These are phyloP conservation scores for Tagetes erecta DNA, from an alignment of 129 eudicot species.

Conservation along the genomic window DNA sequence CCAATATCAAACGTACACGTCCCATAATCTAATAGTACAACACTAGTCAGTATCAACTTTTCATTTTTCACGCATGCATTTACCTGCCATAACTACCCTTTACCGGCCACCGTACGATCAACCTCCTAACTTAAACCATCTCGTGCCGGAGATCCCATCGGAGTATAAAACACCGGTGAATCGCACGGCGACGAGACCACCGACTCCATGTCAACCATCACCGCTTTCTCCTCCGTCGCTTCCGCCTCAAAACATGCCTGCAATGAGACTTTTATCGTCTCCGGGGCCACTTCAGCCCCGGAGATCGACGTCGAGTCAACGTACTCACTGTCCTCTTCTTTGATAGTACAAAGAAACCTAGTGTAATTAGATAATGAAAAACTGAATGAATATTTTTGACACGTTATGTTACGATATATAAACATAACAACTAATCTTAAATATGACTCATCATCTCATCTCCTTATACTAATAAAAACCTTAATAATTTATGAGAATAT, in stretches of 20 bases:
- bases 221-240: conserved; percentile 24
- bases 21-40: background rate
- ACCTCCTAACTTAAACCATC: background rate
- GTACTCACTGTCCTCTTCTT: conserved; percentile 68
- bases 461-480: no score
- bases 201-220: conserved; percentile 29
- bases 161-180: conserved; percentile 64
- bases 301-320: conserved; percentile 34
- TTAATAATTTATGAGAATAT: no score
- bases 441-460: no score
- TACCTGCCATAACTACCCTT: conserved; percentile 23
- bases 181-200: conserved; percentile 56
- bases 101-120: conserved; percentile 22
- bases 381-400: no score
- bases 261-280: conserved; percentile 29
- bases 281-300: background rate
- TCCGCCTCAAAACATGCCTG: conserved; percentile 29
- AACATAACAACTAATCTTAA: no score
- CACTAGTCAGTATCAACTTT: background rate
- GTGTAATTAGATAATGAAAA: no score
- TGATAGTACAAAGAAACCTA: conserved; percentile 53
- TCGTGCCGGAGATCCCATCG: conserved; percentile 58
- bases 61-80: conserved; percentile 7
- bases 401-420: no score
- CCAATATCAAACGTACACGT: conserved; percentile 3